Conservation (phyloP, 768 basidiomycete genomes). For the Russula virescens region DNA sequence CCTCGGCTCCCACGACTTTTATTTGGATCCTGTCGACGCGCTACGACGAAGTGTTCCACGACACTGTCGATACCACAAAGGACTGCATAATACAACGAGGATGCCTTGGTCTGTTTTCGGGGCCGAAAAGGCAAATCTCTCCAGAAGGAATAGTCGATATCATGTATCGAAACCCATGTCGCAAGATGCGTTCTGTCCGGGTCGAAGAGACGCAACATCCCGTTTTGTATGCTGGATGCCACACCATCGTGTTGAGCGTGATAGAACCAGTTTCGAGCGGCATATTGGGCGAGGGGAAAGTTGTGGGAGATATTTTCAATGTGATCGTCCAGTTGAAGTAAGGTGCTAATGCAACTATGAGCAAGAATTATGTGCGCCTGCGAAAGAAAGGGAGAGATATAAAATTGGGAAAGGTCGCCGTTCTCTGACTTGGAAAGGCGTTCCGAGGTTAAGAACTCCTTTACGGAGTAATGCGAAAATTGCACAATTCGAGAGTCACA, state of each 20-base stretch:
- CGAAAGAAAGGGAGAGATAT: not conserved
- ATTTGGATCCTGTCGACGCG: not conserved
- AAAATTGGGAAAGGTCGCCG: not conserved
- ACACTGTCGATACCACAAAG: not conserved
- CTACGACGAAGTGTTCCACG: not conserved
- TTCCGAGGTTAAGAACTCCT: constrained; percentile 5
- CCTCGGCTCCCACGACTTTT: too few relatives aligned
- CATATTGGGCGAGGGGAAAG: not conserved
- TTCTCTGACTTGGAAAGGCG: not conserved
- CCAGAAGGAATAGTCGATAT: not conserved
- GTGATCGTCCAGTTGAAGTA: not conserved
- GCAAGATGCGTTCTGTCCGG: not conserved
- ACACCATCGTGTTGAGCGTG: constrained; percentile 3
- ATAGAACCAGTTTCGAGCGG: not conserved
- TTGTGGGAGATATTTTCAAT: too few relatives aligned
- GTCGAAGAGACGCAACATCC: constrained; percentile 1
- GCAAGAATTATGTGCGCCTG: constrained; percentile 2
- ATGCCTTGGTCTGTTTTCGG: not conserved
- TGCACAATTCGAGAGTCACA: not conserved
- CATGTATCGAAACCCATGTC: not conserved
- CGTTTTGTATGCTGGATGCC: not conserved
- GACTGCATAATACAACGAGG: not conserved
- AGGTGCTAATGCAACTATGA: constrained; percentile 4
- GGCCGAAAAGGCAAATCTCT: too few relatives aligned
- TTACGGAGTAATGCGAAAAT: constrained; percentile 9